A percentile compares a stretch with the other conserved stretches of the same genome.
Evolutionary conservation across 495 filamentous ascomycete species (phyloP).

Genomic region (Wilcoxina mikolae): DNA sequence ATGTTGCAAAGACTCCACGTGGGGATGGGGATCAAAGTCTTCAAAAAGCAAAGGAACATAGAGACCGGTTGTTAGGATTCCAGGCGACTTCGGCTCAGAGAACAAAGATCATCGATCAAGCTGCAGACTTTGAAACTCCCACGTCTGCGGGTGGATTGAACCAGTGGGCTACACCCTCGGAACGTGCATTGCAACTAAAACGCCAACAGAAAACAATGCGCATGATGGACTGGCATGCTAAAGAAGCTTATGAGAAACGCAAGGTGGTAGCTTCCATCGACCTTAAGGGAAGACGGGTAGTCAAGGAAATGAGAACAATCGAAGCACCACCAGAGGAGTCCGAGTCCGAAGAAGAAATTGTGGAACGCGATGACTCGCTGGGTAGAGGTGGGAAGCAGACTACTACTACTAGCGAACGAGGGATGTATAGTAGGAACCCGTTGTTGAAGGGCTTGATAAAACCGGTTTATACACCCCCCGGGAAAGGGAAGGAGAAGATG

Average conservation of each 20-base stretch:
- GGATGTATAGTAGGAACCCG: slow-evolving; percentile 72
- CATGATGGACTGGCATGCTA: slow-evolving; percentile 79
- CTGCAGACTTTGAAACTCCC: slow-evolving; percentile 76
- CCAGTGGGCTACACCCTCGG: slow-evolving; percentile 77
- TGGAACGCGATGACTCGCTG: slow-evolving; percentile 10
- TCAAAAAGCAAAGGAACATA: slow-evolving; percentile 53
- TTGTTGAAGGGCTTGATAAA: slow-evolving; percentile 63
- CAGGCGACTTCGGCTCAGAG: slow-evolving; percentile 78
- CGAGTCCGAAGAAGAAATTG: slow-evolving; percentile 27
- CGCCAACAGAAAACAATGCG: slow-evolving; percentile 74
- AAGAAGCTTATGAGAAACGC: slow-evolving; percentile 88
- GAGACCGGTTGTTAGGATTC: slow-evolving; percentile 67
- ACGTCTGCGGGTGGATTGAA: slow-evolving; percentile 42
- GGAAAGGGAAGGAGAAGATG: slow-evolving; percentile 30
- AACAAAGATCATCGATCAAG: slow-evolving; percentile 84
- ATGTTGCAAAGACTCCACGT: slow-evolving; percentile 40
- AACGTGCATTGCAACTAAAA: slow-evolving; percentile 76
- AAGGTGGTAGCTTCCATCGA: slow-evolving; percentile 77
- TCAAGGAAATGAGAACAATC: slow-evolving; percentile 53
- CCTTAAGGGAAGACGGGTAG: slow-evolving; percentile 58
- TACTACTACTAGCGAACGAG: slow-evolving; percentile 30
- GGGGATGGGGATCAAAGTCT: slow-evolving; percentile 37
- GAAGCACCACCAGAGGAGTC: slow-evolving; percentile 37
- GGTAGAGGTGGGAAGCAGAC: slow-evolving; percentile 19
- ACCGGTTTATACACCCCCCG: slow-evolving; percentile 50